These are phyloP conservation scores for Termitomyces sp. DNA, from an alignment of 768 basidiomycete genomes.

Conservation along the genomic window DNA sequence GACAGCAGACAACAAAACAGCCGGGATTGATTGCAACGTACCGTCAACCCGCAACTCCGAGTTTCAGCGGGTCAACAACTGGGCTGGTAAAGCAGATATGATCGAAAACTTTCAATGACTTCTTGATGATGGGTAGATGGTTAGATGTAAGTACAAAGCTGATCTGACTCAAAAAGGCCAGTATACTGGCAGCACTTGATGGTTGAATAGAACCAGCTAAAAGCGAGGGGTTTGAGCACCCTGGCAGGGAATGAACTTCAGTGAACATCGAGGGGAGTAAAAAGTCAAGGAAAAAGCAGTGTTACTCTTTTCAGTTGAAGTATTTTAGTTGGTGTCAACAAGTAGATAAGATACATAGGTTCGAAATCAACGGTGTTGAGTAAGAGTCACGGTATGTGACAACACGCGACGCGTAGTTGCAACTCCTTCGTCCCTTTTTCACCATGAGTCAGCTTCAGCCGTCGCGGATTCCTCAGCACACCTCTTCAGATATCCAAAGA, in stretches of 20 bases:
- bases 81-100: slow-evolving; percentile 1
- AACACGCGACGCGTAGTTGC: not conserved
- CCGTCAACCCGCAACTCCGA: not conserved
- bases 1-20: not conserved
- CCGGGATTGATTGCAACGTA: not conserved
- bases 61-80: slow-evolving; percentile 2
- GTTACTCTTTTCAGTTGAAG: not conserved
- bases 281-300: too few relatives aligned
- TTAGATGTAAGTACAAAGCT: not conserved
- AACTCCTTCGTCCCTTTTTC: too few relatives aligned
- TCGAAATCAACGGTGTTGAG: too few relatives aligned
- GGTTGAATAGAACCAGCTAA: not conserved
- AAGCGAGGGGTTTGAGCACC: not conserved
- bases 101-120: not conserved
- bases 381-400: not conserved
- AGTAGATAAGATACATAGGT: too few relatives aligned
- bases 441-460: not conserved
- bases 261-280: not conserved
- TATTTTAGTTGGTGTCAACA: not conserved
- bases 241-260: not conserved
- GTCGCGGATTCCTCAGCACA: slow-evolving; percentile 8
- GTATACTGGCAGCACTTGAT: not conserved
- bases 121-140: not conserved
- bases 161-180: not conserved
- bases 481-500: not conserved